Percentiles rank a stretch among this genome's conserved stretches.
Evolutionary conservation across 2,329 filamentous ascomycete species (phyloP).

Genomic region (Pestalotiopsis sp.): DNA sequence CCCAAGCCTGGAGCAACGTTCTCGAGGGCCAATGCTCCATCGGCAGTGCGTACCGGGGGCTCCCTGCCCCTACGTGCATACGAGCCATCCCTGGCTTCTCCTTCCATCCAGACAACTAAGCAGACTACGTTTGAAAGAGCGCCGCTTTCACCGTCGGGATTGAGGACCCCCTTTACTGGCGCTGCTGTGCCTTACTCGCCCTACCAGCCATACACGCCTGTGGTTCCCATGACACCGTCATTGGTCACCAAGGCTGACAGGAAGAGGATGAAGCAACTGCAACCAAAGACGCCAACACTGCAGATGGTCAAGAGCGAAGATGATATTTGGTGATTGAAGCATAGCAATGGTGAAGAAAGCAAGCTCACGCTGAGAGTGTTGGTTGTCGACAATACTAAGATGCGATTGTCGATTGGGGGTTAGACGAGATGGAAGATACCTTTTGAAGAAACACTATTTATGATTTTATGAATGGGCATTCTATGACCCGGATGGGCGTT

Average conservation of each 20-base stretch:
- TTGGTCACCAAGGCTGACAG: slow-evolving; percentile 72
- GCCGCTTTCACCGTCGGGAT: slow-evolving; percentile 57
- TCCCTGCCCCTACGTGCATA: slow-evolving; percentile 64
- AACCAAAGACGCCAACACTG: slow-evolving; percentile 64
- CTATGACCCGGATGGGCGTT: neutral
- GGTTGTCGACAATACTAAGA: neutral
- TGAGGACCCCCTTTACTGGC: slow-evolving; percentile 65
- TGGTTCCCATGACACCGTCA: slow-evolving; percentile 76
- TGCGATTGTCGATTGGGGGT: neutral
- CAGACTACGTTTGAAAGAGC: slow-evolving; percentile 66
- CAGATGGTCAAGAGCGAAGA: slow-evolving; percentile 64
- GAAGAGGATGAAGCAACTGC: slow-evolving; percentile 67
- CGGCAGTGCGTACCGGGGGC: slow-evolving; percentile 60
- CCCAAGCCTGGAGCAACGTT: slow-evolving; percentile 36
- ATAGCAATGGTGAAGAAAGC: neutral
- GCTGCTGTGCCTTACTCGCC: slow-evolving; percentile 72
- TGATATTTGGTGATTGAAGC: slow-evolving; percentile 63
- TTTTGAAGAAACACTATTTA: neutral
- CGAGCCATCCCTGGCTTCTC: slow-evolving; percentile 57
- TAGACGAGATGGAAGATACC: neutral
- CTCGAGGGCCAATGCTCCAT: slow-evolving; percentile 48
- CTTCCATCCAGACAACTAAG: slow-evolving; percentile 57
- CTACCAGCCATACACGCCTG: slow-evolving; percentile 78
- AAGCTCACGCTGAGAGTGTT: slow-evolving; percentile 10
- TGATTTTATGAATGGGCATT: slow-evolving; percentile 3